Evolutionary conservation across 495 filamentous ascomycete genomes (phyloP), one percentile per base, ranked within the genome.

Genomic region (Penicillium canescens): DNA sequence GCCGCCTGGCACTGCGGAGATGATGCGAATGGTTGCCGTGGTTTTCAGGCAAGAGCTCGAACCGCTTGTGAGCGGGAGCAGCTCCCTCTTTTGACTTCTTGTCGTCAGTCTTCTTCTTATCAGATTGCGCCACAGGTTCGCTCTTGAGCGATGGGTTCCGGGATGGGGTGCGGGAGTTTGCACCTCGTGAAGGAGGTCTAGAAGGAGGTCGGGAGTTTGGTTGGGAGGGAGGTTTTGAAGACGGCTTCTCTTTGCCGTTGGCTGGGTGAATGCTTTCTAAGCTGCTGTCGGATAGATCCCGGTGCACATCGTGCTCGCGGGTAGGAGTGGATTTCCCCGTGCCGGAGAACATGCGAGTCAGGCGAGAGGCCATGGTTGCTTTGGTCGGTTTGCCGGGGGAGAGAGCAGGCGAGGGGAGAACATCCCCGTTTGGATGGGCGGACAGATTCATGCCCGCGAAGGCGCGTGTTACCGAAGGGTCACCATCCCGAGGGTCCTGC

Each of bases 1-100:
- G 93, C 42, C 94, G 82, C 66, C 91, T 90, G 45, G 87, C 85
- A 54, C 86, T 88, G 65, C 90, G 93, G 14, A 98, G 82, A 58
- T 90, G 80, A 66, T 98, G 94, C 53, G 88, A 85, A 63, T 98
- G 94, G 8, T 83, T 81, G 44, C 61, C 64, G 14, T 54, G 37
- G 60, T 87, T 87, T 56, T 89, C 83, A 3, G 78, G 67, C 35
- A 78, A 66, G 16, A 78, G 51, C 63, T 83, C 82, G 62, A 87
- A 90, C 13, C 87, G 82, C 59, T 77, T 80, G 40, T 78, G 77
- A 13, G 59, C 59, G 5, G 59, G 57, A 0, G 68, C 54, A 6
- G 68, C 60, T 6, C 56, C 59, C 34, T 80, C 77, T 60, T 78
- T 79, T 21, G 66, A 55, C 18, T 81, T 77, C 40, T 77, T 76